These are phyloP conservation scores for Globisporangium rhizosaccharum DNA, from an alignment of 352 stramenopile species.

Conservation along the genomic window DNA sequence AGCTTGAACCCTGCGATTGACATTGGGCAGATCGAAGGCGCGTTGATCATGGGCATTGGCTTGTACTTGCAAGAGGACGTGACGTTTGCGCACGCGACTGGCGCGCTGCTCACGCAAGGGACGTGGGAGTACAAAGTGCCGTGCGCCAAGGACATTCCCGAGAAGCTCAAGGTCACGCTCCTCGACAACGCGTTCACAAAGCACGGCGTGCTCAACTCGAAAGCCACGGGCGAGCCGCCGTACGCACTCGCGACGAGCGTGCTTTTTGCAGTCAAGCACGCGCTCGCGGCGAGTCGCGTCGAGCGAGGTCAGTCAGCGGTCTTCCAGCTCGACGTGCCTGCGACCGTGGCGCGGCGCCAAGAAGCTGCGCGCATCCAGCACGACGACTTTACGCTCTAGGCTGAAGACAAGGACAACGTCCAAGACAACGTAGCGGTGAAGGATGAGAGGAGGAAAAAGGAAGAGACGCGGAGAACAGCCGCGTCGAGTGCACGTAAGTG, in stretches of 20 bases:
- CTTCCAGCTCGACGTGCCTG: conserved; percentile 39
- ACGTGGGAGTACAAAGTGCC: conserved; percentile 97
- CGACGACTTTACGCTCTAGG: conserved; percentile 21
- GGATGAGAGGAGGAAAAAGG: not conserved
- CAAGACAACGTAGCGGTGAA: no score
- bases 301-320: conserved; percentile 45
- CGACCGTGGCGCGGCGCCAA: conserved; percentile 31
- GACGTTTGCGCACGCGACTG: conserved; percentile 89
- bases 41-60: conserved; percentile 95
- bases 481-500: not conserved
- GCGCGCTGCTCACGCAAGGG: conserved; percentile 90
- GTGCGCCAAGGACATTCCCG: conserved; percentile 94
- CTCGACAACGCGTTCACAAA: conserved; percentile 88
- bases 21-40: conserved; percentile 96
- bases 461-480: not conserved
- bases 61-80: conserved; percentile 93
- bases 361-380: conserved; percentile 23
- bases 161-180: conserved; percentile 41
- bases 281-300: conserved; percentile 80
- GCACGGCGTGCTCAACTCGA: conserved; percentile 94
- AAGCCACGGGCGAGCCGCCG: conserved; percentile 94
- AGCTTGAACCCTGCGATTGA: conserved; percentile 53
- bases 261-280: conserved; percentile 95
- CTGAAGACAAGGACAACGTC: not conserved
- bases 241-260: conserved; percentile 92